phyloP scores from a whole-genome alignment of 176 grass and related monocot genomes.

The Tillandsia leiboldiana region DNA sequence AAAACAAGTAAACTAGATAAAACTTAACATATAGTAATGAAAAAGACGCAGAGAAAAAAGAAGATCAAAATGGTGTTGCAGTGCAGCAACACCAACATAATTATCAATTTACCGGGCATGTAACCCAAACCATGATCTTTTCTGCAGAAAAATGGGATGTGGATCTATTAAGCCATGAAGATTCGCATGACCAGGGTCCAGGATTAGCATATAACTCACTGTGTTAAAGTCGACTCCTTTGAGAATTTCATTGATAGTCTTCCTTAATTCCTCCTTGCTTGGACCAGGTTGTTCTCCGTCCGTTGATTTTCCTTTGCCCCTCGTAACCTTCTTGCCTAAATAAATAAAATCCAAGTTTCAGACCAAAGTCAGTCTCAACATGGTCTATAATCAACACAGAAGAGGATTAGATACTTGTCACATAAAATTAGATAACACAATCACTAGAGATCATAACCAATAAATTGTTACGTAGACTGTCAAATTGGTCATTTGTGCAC shows the following conservation, averaged over 20 bases:
- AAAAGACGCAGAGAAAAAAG: no score
- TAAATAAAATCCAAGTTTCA: slow-evolving; percentile 20
- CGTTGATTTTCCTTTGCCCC: slow-evolving; percentile 41
- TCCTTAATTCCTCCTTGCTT: slow-evolving; percentile 71
- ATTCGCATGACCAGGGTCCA: slow-evolving; percentile 3
- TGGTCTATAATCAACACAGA: no score
- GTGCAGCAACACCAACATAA: not conserved
- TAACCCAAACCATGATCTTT: not conserved
- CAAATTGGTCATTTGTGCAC: slow-evolving; percentile 5
- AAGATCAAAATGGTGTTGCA: no score
- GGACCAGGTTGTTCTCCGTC: slow-evolving; percentile 34
- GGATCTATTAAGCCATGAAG: not conserved
- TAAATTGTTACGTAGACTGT: no score
- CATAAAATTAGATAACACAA: no score
- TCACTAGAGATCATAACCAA: no score
- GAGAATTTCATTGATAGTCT: slow-evolving; percentile 68
- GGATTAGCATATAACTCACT: slow-evolving; percentile 27
- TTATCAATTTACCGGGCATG: not conserved
- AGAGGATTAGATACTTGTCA: no score
- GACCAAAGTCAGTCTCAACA: slow-evolving; percentile 14
- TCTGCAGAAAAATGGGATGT: not conserved
- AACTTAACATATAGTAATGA: not conserved
- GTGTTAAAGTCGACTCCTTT: slow-evolving; percentile 90
- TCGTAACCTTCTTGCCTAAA: slow-evolving; percentile 56
- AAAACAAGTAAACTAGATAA: not conserved